Base-by-base conservation (phyloP, 2,329 filamentous ascomycete genomes). In the Alternaria sp. region DNA sequence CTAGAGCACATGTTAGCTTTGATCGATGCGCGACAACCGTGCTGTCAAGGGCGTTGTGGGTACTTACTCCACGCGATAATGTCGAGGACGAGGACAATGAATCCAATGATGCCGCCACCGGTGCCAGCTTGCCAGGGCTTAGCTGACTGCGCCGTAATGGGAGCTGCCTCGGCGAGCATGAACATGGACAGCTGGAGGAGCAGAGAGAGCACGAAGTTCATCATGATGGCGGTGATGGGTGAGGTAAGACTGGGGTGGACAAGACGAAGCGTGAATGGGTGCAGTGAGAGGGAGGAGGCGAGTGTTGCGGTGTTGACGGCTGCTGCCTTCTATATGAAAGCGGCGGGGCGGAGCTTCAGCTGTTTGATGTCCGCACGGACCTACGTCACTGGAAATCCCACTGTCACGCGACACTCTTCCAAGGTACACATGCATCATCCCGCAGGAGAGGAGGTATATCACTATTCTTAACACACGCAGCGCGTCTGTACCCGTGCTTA, bases 1-100 rank as follows among this genome's bases (percentile, higher is more conserved):
- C 88, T 90, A 67, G 19, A 66, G 46, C 17, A 61, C 50, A 50
- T 40, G 65, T 76, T 59, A 77, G 69, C 67, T 40, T 55, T 52
- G 49, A 17, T 36, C 49, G 13, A 52, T 23, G 49, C 49, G 30
- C 19, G 49, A 23, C 30, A 36, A n/a, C 15, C 6, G 8, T 23
- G 12, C 5, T 21, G 6, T 15, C 12, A 15, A 17, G 30, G 13
- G 11, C 19, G 8, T 17, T 12, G 30, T 3, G 19, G 30, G 50
- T 4, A 82, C 87, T 26, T 82, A 90, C 88, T 84, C 75, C 86
- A 89, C 43, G 88, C 87, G 32, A 90, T 84, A 43, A 90, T 85
- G 67, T 90, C 88, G 8, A 90, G 80, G 13, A 90, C 78, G 25
- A 90, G 76, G 5, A 90, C 81, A 58, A 90, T 85, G 69, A 90